Conservation (phyloP, 108 stramenopile species). For the Pseudonitzschia delicatissima region DNA sequence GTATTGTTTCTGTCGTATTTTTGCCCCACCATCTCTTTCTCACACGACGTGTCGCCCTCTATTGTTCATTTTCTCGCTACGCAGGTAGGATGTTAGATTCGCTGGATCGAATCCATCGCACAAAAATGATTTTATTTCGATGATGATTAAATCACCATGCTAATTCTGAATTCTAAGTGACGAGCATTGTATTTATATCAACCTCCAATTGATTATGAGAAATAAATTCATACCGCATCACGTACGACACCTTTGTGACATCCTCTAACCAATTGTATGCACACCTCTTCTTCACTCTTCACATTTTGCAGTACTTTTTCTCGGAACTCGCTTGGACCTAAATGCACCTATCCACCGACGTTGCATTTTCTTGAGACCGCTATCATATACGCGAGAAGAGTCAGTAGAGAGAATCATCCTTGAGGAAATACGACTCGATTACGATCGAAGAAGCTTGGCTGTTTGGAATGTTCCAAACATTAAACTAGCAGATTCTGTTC, state of each 20-base stretch:
- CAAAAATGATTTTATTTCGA: slow-evolving; percentile 23
- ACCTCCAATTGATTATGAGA: slow-evolving; percentile 40
- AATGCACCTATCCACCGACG: not conserved
- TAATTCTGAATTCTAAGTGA: slow-evolving; percentile 43
- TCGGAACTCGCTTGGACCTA: slow-evolving; percentile 9
- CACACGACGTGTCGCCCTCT: too few relatives aligned
- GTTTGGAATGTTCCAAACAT: slow-evolving; percentile 8
- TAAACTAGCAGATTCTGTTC: not conserved
- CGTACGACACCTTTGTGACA: too few relatives aligned
- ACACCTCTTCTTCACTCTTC: not conserved
- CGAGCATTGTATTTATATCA: slow-evolving; percentile 26
- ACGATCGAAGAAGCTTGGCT: not conserved
- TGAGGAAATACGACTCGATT: not conserved
- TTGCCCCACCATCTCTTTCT: not conserved
- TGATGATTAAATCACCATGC: slow-evolving; percentile 52
- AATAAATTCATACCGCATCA: not conserved
- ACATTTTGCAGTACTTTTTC: slow-evolving; percentile 1
- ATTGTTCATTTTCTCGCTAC: not conserved
- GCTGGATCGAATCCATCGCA: too few relatives aligned
- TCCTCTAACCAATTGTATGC: not conserved
- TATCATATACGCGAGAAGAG: not conserved
- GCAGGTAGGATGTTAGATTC: not conserved
- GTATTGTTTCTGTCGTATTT: not conserved
- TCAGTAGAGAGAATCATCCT: not conserved
- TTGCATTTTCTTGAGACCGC: slow-evolving; percentile 3